Evolutionary conservation across 495 filamentous ascomycete species (phyloP), one percentile per base, ranked within the genome.

Genomic region (Penicillium soppii): DNA sequence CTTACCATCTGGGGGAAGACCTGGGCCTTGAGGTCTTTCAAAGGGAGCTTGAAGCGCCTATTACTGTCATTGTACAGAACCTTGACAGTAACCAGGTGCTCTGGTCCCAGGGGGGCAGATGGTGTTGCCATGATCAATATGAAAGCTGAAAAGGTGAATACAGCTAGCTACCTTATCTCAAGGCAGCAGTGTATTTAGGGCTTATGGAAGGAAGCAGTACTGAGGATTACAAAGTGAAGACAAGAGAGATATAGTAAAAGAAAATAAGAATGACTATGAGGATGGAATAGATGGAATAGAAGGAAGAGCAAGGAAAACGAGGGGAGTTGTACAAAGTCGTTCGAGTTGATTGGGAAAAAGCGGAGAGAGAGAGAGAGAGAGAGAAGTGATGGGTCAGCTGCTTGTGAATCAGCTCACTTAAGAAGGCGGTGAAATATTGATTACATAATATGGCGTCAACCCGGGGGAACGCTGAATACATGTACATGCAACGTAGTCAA

Each of bases 31-130:
- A 97, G 80, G 58, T 99, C 94, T 56, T 80, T 82, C 65, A 99
- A 75, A 30, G 90, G 86, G 13, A 99, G 77, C 78, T 95, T 97
- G 74, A 95, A 91, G 62, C 92, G 86, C 43, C 89, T 83, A 57
- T 82, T 87, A 54, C 84, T 87, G 58, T 90, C 83, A 43, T 74
- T 71, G 56, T 87, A 79, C 51, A 81, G 82, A 57, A 96, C 77
- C 74, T 97, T 97, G 70, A 96, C 71, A 44, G 87, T 90, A 62
- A 99, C 87, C 48, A 85, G 71, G 47, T 89, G 91, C 48, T 92
- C 89, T 27, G 82, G 82, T 23, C 76, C 75, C 23, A 70, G 52
- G 22, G 66, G 49, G 33, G 62, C 44, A 15, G 65, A 53, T 40
- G 65, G 53, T 27, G 67, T 60, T 19, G 72, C 58, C 70, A 72